Percentiles rank a stretch among this genome's conserved stretches.
Evolutionary conservation across 495 filamentous ascomycete species (phyloP).

Genomic region (Entonaema liquescens): DNA sequence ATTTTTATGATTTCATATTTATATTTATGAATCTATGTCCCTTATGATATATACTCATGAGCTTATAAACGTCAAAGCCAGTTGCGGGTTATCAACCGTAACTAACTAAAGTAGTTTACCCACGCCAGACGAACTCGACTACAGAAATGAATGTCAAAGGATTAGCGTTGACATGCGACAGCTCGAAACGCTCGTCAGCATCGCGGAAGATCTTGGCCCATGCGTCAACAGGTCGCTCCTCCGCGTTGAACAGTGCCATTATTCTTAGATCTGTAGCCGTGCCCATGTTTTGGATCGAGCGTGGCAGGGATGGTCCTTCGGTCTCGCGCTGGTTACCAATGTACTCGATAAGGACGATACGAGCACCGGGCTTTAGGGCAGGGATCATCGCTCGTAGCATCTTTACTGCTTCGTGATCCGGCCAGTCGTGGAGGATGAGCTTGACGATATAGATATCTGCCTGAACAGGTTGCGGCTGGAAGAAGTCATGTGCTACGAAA

Average conservation of each 20-base stretch:
- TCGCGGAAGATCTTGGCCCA: constrained; percentile 43
- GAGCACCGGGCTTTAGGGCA: constrained; percentile 51
- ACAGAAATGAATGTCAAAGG: constrained; percentile 42
- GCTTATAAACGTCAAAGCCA: too few relatives aligned
- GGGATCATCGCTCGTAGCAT: constrained; percentile 56
- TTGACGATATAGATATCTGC: constrained; percentile 66
- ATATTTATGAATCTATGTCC: too few relatives aligned
- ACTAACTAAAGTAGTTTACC: too few relatives aligned
- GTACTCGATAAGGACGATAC: constrained; percentile 58
- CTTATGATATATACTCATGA: too few relatives aligned
- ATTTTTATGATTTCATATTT: too few relatives aligned
- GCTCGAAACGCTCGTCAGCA: constrained; percentile 41
- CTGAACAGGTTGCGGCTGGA: constrained; percentile 56
- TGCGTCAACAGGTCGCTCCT: constrained; percentile 43
- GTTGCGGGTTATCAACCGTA: too few relatives aligned
- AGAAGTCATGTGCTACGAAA: constrained; percentile 60
- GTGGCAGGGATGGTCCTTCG: constrained; percentile 30
- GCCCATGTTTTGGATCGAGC: constrained; percentile 41
- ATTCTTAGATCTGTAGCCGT: constrained; percentile 45
- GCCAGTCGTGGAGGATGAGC: constrained; percentile 63
- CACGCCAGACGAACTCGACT: constrained; percentile 43
- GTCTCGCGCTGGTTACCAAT: constrained; percentile 46
- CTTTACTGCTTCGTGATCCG: constrained; percentile 51
- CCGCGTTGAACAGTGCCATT: constrained; percentile 44
- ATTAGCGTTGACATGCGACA: constrained; percentile 34